Percentiles rank a stretch among this genome's conserved stretches.
phyloP scores from a whole-genome alignment of 495 filamentous ascomycete species.

The Penicillium subrubescens region DNA sequence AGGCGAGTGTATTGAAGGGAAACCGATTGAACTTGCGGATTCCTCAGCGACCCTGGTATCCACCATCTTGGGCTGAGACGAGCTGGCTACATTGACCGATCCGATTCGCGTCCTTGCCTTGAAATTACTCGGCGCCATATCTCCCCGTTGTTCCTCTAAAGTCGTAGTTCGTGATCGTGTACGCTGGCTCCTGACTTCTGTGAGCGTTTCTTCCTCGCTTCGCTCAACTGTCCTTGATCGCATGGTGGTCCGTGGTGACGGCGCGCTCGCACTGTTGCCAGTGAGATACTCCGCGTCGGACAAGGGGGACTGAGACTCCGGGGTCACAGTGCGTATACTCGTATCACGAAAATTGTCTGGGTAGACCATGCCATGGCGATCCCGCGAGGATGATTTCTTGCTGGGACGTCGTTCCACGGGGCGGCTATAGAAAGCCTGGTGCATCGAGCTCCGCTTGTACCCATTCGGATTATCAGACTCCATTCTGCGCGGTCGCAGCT shows the following conservation, averaged over 20 bases:
- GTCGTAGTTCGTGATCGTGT: conserved; percentile 54
- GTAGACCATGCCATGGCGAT: conserved; percentile 56
- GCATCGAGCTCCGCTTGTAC: conserved; percentile 46
- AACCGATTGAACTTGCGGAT: conserved; percentile 48
- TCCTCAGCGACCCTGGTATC: conserved; percentile 29
- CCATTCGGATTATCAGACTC: conserved; percentile 48
- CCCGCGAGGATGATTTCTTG: conserved; percentile 56
- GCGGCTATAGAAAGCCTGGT: conserved; percentile 45
- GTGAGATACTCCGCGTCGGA: conserved; percentile 44
- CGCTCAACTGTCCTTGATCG: conserved; percentile 38
- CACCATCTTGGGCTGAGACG: conserved; percentile 31
- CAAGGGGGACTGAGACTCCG: conserved; percentile 48
- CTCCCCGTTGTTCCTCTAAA: conserved; percentile 50
- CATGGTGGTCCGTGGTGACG: conserved; percentile 46
- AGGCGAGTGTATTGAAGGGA: conserved; percentile 53
- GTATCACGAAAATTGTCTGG: conserved; percentile 53
- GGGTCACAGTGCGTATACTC: conserved; percentile 51
- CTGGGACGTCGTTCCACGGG: conserved; percentile 53
- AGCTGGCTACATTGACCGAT: conserved; percentile 44
- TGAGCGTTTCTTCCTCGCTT: conserved; percentile 37
- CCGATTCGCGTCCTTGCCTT: conserved; percentile 46
- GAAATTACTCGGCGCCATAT: conserved; percentile 40
- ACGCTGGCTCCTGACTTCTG: conserved; percentile 40
- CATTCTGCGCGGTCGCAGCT: conserved; percentile 36
- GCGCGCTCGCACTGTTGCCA: conserved; percentile 37